These are phyloP conservation scores for Sporisorium scitamineum DNA, from an alignment of 1,284 basidiomycete genomes.

Conservation along the genomic window DNA sequence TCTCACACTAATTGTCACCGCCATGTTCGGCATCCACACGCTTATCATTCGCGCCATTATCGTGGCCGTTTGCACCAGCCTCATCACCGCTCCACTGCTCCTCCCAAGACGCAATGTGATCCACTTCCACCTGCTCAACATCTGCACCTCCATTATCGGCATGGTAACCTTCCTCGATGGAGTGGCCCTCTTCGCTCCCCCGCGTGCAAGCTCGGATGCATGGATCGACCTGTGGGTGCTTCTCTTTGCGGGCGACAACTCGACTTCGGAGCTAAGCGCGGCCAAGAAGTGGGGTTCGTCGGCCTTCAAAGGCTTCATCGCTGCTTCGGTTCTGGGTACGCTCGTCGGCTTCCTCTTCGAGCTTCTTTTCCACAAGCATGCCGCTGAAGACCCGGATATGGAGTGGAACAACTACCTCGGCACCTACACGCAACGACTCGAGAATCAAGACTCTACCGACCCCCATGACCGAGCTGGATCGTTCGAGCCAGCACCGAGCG, in stretches of 20 bases:
- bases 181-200: constrained; percentile 55
- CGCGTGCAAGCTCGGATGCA: constrained; percentile 36
- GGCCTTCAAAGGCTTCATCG: constrained; percentile 63
- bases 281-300: constrained; percentile 53
- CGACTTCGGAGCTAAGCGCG: constrained; percentile 26
- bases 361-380: constrained; percentile 51
- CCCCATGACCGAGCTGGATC: constrained; percentile 43
- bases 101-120: constrained; percentile 34
- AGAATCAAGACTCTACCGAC: constrained; percentile 20
- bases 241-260: constrained; percentile 48
- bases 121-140: constrained; percentile 57
- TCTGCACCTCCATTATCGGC: constrained; percentile 58
- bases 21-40: constrained; percentile 62
- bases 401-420: constrained; percentile 65
- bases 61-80: constrained; percentile 42
- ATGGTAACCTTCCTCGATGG: constrained; percentile 57
- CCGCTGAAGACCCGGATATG: constrained; percentile 54
- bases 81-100: constrained; percentile 57
- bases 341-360: constrained; percentile 57
- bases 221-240: constrained; percentile 63
- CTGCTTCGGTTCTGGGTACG: constrained; percentile 51
- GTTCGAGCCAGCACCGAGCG: constrained; percentile 54
- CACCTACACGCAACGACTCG: constrained; percentile 48
- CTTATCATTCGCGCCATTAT: constrained; percentile 55
- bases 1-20: constrained; percentile 55